phyloP scores from a whole-genome alignment of 192 early-diverging fungal species.

The Rhizoclosmatium globosum region DNA sequence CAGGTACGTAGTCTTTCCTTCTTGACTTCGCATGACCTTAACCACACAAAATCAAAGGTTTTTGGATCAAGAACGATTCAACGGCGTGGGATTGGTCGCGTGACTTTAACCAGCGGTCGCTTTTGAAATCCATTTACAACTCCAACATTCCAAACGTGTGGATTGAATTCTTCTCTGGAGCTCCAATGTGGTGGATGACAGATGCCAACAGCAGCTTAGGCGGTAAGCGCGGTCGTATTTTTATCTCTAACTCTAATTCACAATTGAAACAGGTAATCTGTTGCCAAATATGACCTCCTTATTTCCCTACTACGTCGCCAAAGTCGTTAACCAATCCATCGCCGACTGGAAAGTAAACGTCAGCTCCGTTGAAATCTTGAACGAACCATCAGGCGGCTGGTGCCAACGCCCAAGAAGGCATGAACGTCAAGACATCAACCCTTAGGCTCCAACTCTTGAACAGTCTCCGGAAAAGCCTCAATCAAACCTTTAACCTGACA shows the following conservation, averaged over 20 bases:
- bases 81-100: slow-evolving; percentile 37
- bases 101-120: slow-evolving; percentile 29
- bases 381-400: slow-evolving; percentile 35
- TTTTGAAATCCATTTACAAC: slow-evolving; percentile 25
- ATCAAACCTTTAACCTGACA: neutral
- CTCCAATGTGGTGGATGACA: slow-evolving; percentile 48
- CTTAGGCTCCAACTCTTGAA: slow-evolving; percentile 17
- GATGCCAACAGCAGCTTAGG: slow-evolving; percentile 19
- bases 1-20: no score
- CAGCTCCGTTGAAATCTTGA: slow-evolving; percentile 14
- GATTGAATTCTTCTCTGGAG: slow-evolving; percentile 40
- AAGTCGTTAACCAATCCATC: slow-evolving; percentile 17
- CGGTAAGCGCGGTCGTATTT: slow-evolving; percentile 5
- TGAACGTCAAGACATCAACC: neutral
- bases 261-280: no score
- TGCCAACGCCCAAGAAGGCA: slow-evolving; percentile 32
- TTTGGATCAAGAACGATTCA: neutral
- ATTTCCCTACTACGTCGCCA: slow-evolving; percentile 25
- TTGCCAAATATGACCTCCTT: no score
- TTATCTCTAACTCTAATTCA: neutral
- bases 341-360: slow-evolving; percentile 22
- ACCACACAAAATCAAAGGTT: neutral
- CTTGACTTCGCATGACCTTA: no score
- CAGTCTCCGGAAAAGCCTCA: slow-evolving; percentile 12
- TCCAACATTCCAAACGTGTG: neutral